phyloP scores from a whole-genome alignment of 345 rosid species.

The Chamaenerion angustifolium region DNA sequence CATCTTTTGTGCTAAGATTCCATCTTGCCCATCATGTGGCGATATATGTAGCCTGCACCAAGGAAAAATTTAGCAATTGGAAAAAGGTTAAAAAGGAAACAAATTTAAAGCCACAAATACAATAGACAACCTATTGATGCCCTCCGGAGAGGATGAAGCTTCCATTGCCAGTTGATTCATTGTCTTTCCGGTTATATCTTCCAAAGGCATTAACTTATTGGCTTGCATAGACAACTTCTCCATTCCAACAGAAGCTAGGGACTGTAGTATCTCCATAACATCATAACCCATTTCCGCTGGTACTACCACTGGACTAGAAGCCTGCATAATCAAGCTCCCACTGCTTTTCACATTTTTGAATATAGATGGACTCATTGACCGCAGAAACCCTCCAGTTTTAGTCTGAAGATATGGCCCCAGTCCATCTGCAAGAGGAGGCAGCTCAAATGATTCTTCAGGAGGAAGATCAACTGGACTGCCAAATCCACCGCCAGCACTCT shows the following conservation, averaged over 20 bases:
- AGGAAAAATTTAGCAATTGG: conserved; percentile 12
- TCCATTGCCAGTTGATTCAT: conserved; percentile 79
- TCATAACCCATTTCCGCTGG: conserved; percentile 95
- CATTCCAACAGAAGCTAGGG: conserved; percentile 73
- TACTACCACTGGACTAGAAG: conserved; percentile 83
- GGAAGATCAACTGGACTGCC: conserved; percentile 50
- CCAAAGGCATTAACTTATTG: conserved; percentile 83
- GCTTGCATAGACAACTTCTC: conserved; percentile 94
- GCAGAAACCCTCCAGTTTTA: conserved; percentile 64
- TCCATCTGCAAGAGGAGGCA: conserved; percentile 76
- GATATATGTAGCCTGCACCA: conserved; percentile 31
- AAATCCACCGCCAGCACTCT: conserved; percentile 25
- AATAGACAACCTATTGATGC: conserved; percentile 43
- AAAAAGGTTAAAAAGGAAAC: conserved; percentile 4
- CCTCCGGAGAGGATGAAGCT: conserved; percentile 36
- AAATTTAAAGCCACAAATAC: not conserved
- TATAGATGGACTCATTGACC: conserved; percentile 67
- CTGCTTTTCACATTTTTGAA: conserved; percentile 50
- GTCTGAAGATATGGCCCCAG: conserved; percentile 79
- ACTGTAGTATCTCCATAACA: conserved; percentile 55
- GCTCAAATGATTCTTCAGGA: conserved; percentile 38
- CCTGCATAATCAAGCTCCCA: conserved; percentile 88
- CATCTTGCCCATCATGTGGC: conserved; percentile 28
- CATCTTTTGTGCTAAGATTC: conserved; percentile 18
- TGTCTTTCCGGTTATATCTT: conserved; percentile 82